These are phyloP conservation scores for Aspergillus ochraceoroseus DNA, from an alignment of 2,329 filamentous ascomycete species.

Conservation along the genomic window DNA sequence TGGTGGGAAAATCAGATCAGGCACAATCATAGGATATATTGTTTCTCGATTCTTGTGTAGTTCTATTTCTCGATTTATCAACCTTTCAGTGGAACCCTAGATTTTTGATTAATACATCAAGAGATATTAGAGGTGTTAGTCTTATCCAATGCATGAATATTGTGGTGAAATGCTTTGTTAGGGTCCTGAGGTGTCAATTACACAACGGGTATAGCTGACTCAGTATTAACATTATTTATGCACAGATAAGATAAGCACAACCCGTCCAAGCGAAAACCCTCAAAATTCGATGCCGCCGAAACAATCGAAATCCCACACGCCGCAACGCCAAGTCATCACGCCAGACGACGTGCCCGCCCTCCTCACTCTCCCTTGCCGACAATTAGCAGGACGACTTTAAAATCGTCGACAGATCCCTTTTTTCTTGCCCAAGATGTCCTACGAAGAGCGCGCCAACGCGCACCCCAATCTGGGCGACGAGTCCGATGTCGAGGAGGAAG, in stretches of 20 bases:
- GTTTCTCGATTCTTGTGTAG: no score
- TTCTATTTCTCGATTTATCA: no score
- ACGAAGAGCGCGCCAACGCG: constrained; percentile 43
- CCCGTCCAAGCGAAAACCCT: constrained; percentile 44
- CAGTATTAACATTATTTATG: constrained; percentile 24
- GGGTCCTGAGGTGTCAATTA: no score
- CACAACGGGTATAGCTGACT: constrained; percentile 36
- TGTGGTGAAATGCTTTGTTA: neutral
- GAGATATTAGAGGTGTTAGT: no score
- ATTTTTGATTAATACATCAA: no score
- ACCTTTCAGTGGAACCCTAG: no score
- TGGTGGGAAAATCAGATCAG: no score
- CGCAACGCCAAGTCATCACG: constrained; percentile 28
- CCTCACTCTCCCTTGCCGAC: constrained; percentile 21
- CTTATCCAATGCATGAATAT: no score
- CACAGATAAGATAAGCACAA: constrained; percentile 47
- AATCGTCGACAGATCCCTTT: constrained; percentile 14
- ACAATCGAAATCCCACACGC: constrained; percentile 35
- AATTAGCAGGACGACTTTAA: constrained; percentile 17
- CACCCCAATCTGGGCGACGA: constrained; percentile 60
- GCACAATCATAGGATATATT: no score
- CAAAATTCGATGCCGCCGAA: constrained; percentile 41
- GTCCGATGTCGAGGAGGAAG: constrained; percentile 94
- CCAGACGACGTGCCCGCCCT: constrained; percentile 24
- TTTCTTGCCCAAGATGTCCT: constrained; percentile 40